Conservation (phyloP, 495 filamentous ascomycete species). For the Penicillium lividum region DNA sequence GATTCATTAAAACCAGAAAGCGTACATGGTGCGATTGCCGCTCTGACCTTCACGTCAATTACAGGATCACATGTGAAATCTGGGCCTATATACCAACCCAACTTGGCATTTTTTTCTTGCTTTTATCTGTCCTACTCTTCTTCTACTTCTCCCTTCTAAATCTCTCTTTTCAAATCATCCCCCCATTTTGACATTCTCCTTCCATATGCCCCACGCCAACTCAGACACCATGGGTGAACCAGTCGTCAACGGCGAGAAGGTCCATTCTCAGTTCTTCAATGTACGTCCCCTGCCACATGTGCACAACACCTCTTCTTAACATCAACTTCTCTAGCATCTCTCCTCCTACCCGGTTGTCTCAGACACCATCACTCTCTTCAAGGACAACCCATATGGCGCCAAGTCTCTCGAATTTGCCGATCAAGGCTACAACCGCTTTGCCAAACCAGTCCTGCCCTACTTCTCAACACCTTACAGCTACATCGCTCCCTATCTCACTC, state of each 20-base stretch:
- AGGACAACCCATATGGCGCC: conserved; percentile 75
- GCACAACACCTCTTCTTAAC: neutral
- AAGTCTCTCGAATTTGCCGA: conserved; percentile 74
- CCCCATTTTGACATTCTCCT: neutral
- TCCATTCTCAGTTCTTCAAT: conserved; percentile 65
- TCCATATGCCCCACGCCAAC: conserved; percentile 47
- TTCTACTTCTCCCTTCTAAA: neutral
- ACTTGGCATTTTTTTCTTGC: conserved; percentile 2
- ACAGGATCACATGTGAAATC: conserved; percentile 35
- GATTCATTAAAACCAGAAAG: neutral
- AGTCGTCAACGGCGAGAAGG: conserved; percentile 66
- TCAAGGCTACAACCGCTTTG: conserved; percentile 64
- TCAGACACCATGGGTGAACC: conserved; percentile 46
- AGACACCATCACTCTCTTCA: conserved; percentile 75
- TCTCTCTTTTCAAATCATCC: conserved; percentile 7
- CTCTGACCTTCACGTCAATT: conserved; percentile 21
- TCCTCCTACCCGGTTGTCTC: conserved; percentile 81
- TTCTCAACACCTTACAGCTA: conserved; percentile 73
- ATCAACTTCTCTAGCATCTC: conserved; percentile 62
- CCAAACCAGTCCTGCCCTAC: conserved; percentile 75
- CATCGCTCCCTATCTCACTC: conserved; percentile 78
- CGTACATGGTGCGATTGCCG: conserved; percentile 26
- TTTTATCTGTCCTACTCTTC: conserved; percentile 16
- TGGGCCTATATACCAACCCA: conserved; percentile 20
- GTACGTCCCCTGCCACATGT: conserved; percentile 45